Base-by-base conservation (phyloP, 2,329 filamentous ascomycete species). In the Epichloe bromicola region DNA sequence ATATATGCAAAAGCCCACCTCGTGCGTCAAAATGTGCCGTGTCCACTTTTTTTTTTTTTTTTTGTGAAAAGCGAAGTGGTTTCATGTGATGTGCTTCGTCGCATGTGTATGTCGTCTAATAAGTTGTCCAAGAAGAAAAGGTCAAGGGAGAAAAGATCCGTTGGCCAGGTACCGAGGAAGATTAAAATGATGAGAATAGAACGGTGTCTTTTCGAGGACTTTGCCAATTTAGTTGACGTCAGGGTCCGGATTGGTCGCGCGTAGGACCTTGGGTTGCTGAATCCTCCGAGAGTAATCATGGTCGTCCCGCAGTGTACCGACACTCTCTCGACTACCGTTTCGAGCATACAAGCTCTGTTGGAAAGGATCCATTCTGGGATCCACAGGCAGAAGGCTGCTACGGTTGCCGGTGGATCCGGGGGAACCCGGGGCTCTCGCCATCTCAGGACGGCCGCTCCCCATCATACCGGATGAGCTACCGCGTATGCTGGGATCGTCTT, bases 251-350 rank as follows among this genome's bases (percentile, higher is more conserved):
- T 84, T 84, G 33, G 71, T 79, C 8, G 79, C 79, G 56, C 80
- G 72, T n/a, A 84, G 69, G 7, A 83, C 77, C 58, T 75, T 69
- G 10, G 74, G 72, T 42, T 73, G 67, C 47, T 75, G 75, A 14
- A 83, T 79, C 56, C 73, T 70, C 55, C 80, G 70, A 39, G 80
- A 83, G 60, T 84, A 84, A 57, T 84, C 80, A 53, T 80, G 78
- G 54, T 83, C 78, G 60, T 84, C 80, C 51, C 76, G 76, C 5
- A 84, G 65, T 1, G 80, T 83, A 57, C 78, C 78, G 60, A 84
- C 67, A 60, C 79, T 83, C 61, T 83, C 80, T 54, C 74, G 74
- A 58, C 79, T 83, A 61, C 75, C 76, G 58, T 74, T 80, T 26
- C 75, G 70, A 42, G 69, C 67, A 61, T 82, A 83, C 12, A 82